Evolutionary conservation across 257 asterid genomes (phyloP).

Genomic region (Leonotis leonurus): DNA sequence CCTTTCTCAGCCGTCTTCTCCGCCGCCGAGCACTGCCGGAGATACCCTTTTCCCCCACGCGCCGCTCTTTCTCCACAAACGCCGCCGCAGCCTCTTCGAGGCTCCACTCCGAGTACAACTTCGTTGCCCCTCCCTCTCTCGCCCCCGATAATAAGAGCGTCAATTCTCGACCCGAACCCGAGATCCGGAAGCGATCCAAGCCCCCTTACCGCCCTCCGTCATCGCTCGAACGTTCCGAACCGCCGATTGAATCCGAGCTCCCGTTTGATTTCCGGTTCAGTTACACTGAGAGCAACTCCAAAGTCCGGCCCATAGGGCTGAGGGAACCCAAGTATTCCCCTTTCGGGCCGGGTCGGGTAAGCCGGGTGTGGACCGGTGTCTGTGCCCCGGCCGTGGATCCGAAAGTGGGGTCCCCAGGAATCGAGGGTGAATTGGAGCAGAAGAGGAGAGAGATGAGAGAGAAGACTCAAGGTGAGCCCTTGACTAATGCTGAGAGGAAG

Average conservation of each 20-base stretch:
- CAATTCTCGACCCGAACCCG: conserved; percentile 12
- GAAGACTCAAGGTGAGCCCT: conserved; percentile 56
- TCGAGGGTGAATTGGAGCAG: conserved; percentile 61
- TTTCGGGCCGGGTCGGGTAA: conserved; percentile 76
- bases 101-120: conserved; percentile 56
- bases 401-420: conserved; percentile 40
- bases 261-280: conserved; percentile 97
- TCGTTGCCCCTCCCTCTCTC: conserved; percentile 63
- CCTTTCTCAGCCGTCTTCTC: conserved; percentile 26
- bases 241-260: conserved; percentile 45
- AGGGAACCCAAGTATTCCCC: conserved; percentile 95
- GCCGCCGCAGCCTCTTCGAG: conserved; percentile 38
- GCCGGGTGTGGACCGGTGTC: conserved; percentile 86
- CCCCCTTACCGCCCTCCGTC: conserved; percentile 85
- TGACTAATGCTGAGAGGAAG: conserved; percentile 75
- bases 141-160: conserved; percentile 26
- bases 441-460: conserved; percentile 52
- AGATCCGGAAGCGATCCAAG: conserved; percentile 32
- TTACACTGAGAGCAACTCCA: conserved; percentile 76
- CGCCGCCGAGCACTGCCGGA: conserved; percentile 34
- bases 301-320: conserved; percentile 74
- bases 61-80: conserved; percentile 35
- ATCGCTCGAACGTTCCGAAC: conserved; percentile 46
- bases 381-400: conserved; percentile 93
- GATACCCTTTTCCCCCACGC: conserved; percentile 9